Conservation (phyloP, 2,329 filamentous ascomycete genomes). For the Emergomyces africanus region DNA sequence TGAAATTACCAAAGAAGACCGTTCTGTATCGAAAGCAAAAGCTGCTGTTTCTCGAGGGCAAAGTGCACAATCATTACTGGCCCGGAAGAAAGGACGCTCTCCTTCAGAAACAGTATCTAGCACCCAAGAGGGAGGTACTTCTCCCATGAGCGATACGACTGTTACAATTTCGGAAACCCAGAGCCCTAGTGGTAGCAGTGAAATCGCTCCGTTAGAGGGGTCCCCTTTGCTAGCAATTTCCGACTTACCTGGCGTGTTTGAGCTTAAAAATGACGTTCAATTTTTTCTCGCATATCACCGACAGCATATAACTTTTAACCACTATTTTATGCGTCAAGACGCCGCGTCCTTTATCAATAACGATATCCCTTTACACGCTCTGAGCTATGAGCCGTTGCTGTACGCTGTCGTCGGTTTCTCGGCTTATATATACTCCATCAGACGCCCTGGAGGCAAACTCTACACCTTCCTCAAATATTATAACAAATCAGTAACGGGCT, state of each 20-base stretch:
- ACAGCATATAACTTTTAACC: slow-evolving; percentile 64
- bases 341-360: slow-evolving; percentile 59
- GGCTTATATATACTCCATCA: slow-evolving; percentile 70
- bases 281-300: slow-evolving; percentile 69
- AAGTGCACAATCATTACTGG: slow-evolving; percentile 19
- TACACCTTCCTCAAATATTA: slow-evolving; percentile 80
- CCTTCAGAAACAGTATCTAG: slow-evolving; percentile 22
- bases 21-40: slow-evolving; percentile 13
- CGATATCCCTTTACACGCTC: slow-evolving; percentile 57
- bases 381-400: slow-evolving; percentile 67
- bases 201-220: slow-evolving; percentile 5
- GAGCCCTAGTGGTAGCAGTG: slow-evolving; percentile 15
- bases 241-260: slow-evolving; percentile 15
- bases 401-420: slow-evolving; percentile 82
- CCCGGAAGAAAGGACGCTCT: slow-evolving; percentile 15
- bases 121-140: slow-evolving; percentile 35
- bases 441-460: slow-evolving; percentile 57
- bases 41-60: slow-evolving; percentile 16
- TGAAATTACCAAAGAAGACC: slow-evolving; percentile 25
- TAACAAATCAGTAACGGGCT: slow-evolving; percentile 67
- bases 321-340: slow-evolving; percentile 68
- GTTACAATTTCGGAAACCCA: slow-evolving; percentile 21
- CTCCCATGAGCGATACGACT: slow-evolving; percentile 40
- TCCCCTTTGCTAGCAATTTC: slow-evolving; percentile 13
- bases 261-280: slow-evolving; percentile 51